A percentile compares a stretch with the other conserved stretches of the same genome.
phyloP scores from a whole-genome alignment of 2,329 filamentous ascomycete genomes.

The Dendrostoma leiphaemia region DNA sequence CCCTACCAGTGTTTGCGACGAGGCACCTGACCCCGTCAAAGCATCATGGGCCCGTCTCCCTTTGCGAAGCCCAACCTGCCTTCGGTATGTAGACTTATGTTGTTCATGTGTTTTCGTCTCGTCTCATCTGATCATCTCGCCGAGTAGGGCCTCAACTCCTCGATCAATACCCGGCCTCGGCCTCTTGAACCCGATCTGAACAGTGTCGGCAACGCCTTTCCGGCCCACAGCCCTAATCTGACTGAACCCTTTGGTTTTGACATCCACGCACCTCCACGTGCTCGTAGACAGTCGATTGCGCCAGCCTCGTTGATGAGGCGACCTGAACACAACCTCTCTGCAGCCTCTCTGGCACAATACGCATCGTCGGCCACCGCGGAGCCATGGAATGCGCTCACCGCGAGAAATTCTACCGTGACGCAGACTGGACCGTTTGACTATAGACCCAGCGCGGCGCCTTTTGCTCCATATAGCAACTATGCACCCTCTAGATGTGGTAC shows the following conservation, averaged over 20 bases:
- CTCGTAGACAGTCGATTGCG: too few species aligned
- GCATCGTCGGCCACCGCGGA: neutral
- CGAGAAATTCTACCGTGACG: neutral
- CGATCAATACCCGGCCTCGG: slow-evolving; percentile 21
- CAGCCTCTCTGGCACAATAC: slow-evolving; percentile 2
- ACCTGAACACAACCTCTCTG: neutral
- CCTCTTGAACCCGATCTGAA: slow-evolving; percentile 21
- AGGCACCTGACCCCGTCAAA: neutral
- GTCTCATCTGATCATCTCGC: slow-evolving; percentile 12
- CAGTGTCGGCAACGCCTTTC: slow-evolving; percentile 16
- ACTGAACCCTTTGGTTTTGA: slow-evolving; percentile 7
- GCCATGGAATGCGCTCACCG: slow-evolving; percentile 15
- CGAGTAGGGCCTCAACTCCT: slow-evolving; percentile 21
- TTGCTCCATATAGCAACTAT: slow-evolving; percentile 1
- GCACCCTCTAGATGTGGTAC: slow-evolving; percentile 20
- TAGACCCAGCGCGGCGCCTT: neutral
- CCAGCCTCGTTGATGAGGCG: slow-evolving; percentile 3
- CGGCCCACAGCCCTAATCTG: neutral
- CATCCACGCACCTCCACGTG: neutral
- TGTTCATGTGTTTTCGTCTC: slow-evolving; percentile 3
- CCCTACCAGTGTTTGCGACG: neutral
- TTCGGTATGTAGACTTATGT: slow-evolving; percentile 17
- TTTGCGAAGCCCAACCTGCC: slow-evolving; percentile 1
- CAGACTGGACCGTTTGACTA: neutral
- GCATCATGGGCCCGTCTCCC: slow-evolving; percentile 7